A percentile compares a stretch with the other conserved stretches of the same genome.
phyloP scores from a whole-genome alignment of 371 early-diverging fungal species.

The Mucor mucedo region DNA sequence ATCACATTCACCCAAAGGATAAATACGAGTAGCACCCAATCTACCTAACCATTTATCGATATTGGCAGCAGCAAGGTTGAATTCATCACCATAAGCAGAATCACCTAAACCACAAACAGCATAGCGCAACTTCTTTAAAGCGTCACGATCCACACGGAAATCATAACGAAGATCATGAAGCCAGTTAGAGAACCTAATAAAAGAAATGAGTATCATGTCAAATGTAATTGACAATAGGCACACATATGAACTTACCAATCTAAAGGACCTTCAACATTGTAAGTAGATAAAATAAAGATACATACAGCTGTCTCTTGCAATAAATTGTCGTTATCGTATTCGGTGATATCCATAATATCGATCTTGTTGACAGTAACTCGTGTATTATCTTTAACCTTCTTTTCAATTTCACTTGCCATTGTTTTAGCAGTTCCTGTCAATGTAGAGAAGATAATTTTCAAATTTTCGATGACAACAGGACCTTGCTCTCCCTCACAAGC shows the following conservation, averaged over 20 bases:
- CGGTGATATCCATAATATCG: slow-evolving; percentile 63
- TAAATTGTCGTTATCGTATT: slow-evolving; percentile 77
- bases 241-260: slow-evolving; percentile 54
- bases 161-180: slow-evolving; percentile 72
- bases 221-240: not conserved
- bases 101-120: slow-evolving; percentile 81
- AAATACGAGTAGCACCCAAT: slow-evolving; percentile 74
- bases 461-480: slow-evolving; percentile 36
- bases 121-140: slow-evolving; percentile 64
- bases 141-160: slow-evolving; percentile 68
- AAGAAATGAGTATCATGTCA: not conserved
- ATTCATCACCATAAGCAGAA: slow-evolving; percentile 73
- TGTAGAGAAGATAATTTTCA: slow-evolving; percentile 57
- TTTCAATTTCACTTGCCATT: slow-evolving; percentile 44
- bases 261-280: slow-evolving; percentile 76
- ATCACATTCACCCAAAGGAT: slow-evolving; percentile 71
- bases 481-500: slow-evolving; percentile 21
- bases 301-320: slow-evolving; percentile 62
- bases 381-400: slow-evolving; percentile 23
- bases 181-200: slow-evolving; percentile 63
- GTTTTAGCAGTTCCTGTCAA: slow-evolving; percentile 58
- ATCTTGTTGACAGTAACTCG: slow-evolving; percentile 32
- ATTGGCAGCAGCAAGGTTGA: slow-evolving; percentile 62
- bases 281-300: slow-evolving; percentile 73
- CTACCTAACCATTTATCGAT: slow-evolving; percentile 71